phyloP scores from a whole-genome alignment of 805 yeast genomes.

The Sugiyamaella valdiviana region DNA sequence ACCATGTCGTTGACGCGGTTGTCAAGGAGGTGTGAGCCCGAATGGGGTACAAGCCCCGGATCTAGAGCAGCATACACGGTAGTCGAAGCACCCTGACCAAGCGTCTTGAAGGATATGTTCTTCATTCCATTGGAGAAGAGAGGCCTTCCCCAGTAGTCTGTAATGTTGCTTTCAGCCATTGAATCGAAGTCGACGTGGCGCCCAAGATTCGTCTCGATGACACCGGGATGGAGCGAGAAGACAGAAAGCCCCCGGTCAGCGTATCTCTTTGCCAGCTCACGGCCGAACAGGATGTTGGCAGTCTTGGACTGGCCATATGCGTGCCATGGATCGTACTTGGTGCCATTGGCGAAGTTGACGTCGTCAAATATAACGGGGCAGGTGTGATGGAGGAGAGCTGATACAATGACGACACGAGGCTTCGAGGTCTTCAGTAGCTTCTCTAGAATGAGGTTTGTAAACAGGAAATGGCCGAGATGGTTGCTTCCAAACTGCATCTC shows the following conservation, averaged over 20 bases:
- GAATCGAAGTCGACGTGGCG: slow-evolving; percentile 6
- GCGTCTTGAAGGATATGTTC: neutral
- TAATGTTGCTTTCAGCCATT: neutral
- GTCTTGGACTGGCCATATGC: slow-evolving; percentile 15
- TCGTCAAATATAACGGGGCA: slow-evolving; percentile 5
- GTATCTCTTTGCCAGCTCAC: slow-evolving; percentile 3
- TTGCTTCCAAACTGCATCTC: slow-evolving; percentile 78
- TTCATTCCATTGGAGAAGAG: neutral
- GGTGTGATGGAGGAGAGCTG: slow-evolving; percentile 2
- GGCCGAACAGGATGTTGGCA: slow-evolving; percentile 10
- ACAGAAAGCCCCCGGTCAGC: slow-evolving; percentile 6
- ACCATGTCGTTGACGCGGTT: neutral
- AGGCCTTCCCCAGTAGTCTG: neutral
- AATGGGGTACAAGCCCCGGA: neutral
- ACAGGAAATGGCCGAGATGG: slow-evolving; percentile 65
- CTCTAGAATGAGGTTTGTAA: slow-evolving; percentile 41
- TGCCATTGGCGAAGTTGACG: slow-evolving; percentile 4
- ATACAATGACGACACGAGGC: slow-evolving; percentile 6
- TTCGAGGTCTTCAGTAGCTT: slow-evolving; percentile 1
- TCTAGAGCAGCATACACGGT: slow-evolving; percentile 2
- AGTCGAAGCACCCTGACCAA: slow-evolving; percentile 5
- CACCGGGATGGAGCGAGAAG: slow-evolving; percentile 12
- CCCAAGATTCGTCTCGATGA: slow-evolving; percentile 7
- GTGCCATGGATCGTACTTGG: slow-evolving; percentile 4
- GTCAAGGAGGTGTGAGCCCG: slow-evolving; percentile 6